phyloP scores from a whole-genome alignment of 345 rosid genomes.

The Moricandia arvensis region DNA sequence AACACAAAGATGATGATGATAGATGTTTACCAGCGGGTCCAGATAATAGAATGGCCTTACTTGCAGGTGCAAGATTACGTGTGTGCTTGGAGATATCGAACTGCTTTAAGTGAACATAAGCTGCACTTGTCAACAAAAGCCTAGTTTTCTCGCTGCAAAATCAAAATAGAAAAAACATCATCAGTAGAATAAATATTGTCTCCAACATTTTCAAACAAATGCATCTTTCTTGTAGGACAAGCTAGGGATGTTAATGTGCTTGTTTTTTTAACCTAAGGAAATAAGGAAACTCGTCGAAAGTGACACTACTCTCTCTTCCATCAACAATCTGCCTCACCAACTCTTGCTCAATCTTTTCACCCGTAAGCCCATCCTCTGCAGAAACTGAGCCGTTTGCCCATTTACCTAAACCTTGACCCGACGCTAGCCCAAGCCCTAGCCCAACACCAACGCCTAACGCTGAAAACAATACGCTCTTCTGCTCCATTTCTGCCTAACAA shows the following conservation, averaged over 20 bases:
- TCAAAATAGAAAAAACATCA: not conserved
- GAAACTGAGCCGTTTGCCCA: constrained; percentile 49
- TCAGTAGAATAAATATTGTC: not conserved
- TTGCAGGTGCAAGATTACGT: constrained; percentile 90
- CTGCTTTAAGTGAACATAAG: constrained; percentile 81
- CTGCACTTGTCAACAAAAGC: constrained; percentile 79
- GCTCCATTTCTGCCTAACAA: constrained; percentile 34
- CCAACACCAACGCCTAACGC: constrained; percentile 93
- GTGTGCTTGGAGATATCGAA: constrained; percentile 82
- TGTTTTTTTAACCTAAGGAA: constrained; percentile 57
- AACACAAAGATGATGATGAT: not conserved
- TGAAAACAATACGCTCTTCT: constrained; percentile 47
- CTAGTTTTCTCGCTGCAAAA: constrained; percentile 68
- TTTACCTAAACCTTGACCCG: constrained; percentile 64
- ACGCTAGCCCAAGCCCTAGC: constrained; percentile 82
- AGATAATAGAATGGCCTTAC: constrained; percentile 82
- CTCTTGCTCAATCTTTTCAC: constrained; percentile 84
- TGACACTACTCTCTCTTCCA: constrained; percentile 63
- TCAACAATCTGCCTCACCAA: constrained; percentile 67
- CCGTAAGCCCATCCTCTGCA: constrained; percentile 39
- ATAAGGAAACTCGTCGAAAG: constrained; percentile 89
- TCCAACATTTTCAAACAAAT: not conserved
- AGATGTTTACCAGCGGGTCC: constrained; percentile 79
- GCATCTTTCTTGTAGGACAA: not conserved
- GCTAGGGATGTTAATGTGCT: not conserved